phyloP scores from a whole-genome alignment of 192 early-diverging fungal species.

The Globomyces pollinis-pini region DNA sequence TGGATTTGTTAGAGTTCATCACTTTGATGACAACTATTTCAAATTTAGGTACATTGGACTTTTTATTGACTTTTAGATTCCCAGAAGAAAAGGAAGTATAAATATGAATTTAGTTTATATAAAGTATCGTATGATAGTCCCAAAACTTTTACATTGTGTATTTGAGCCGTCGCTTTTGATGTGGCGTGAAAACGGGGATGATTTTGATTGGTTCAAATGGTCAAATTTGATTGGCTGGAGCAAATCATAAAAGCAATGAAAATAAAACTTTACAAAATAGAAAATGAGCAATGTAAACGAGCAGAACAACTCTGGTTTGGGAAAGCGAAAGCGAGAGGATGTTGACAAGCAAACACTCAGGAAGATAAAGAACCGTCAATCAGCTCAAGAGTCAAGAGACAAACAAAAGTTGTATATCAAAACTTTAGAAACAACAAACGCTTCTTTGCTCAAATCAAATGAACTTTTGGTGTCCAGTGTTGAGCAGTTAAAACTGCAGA shows the following conservation, averaged over 20 bases:
- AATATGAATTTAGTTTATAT: too few species aligned
- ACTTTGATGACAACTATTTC: conserved; percentile 94
- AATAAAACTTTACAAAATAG: too few species aligned
- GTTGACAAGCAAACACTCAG: conserved; percentile 4
- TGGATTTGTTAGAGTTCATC: conserved; percentile 75
- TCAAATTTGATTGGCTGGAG: too few species aligned
- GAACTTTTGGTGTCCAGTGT: not conserved
- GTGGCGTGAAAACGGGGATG: too few species aligned
- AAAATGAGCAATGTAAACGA: too few species aligned
- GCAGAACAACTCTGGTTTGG: too few species aligned
- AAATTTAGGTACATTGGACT: conserved; percentile 63
- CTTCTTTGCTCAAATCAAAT: not conserved
- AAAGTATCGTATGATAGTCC: too few species aligned
- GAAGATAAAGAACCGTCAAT: conserved; percentile 1
- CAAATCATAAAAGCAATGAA: too few species aligned
- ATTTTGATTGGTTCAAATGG: too few species aligned
- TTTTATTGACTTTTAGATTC: not conserved
- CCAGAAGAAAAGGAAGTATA: not conserved
- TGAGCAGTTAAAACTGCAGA: not conserved
- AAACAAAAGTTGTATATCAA: conserved; percentile 4
- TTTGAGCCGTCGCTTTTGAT: too few species aligned
- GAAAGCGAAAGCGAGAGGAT: not conserved
- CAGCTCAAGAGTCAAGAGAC: conserved; percentile 10
- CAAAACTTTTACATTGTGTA: too few species aligned
- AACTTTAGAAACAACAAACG: not conserved